Evolutionary conservation across 2,329 filamentous ascomycete species (phyloP), one percentile per base, ranked within the genome.

Genomic region (Fusarium xylarioides): DNA sequence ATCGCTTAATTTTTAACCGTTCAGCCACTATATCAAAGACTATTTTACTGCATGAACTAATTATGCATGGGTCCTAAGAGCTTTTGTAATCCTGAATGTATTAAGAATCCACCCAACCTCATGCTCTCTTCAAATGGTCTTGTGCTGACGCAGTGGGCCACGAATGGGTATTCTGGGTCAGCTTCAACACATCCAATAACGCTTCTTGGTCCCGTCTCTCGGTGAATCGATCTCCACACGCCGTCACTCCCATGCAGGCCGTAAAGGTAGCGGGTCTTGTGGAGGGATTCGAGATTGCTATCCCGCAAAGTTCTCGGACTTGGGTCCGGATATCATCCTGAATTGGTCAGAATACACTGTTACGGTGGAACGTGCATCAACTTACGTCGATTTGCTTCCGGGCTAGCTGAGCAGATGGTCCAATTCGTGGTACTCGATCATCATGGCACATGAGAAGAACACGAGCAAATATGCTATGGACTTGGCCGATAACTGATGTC

Each of bases 371-470:
- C 2, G 0, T 4, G 12, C 2, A 35, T 14, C 6, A 23, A 19
- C 82, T 81, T 47, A 84, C 76, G 82, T 87, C 76, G 11, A 74
- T 61, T 18, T 52, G 54, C 50, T 79, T 78, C 23, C 78, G 68
- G 18, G 76, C 74, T 14, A 80, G 62, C 70, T 70, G 68, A 83
- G 73, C 44, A 79, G 69, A 15, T 64, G 72, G 14, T 87, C 88
- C 3, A 90, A 79, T 46, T 83, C 82, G 1, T 88, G 88, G 5
- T 87, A 81, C 12, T 81, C 85, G 1, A 88, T 88, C 64, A 74
- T 91, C 86, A 69, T 89, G 89, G 28, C 87, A 86, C 23, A 85
- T 81, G 3, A 91, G 82, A 37, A 91, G 85, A 11, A 91, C 85
- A 44, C 85, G 83, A 0, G 88, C 87, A 6, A 91, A 82, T 63